These are phyloP conservation scores for Pythium phragmiticola DNA, from an alignment of 352 stramenopile species.

Conservation along the genomic window DNA sequence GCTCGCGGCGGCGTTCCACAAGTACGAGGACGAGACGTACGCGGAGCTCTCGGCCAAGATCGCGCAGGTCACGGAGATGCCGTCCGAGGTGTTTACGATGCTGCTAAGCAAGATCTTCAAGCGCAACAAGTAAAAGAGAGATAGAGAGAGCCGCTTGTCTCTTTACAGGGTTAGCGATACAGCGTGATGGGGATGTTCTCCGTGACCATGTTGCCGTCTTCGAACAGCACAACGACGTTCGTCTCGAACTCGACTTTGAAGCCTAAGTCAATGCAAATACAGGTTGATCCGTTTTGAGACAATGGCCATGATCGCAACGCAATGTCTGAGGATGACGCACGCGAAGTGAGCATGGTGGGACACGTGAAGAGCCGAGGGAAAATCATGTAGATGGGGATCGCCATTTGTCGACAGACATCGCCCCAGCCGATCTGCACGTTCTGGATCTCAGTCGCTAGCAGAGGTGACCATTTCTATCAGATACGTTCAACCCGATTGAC, in stretches of 20 bases:
- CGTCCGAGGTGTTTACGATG: slow-evolving; percentile 91
- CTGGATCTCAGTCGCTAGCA: slow-evolving; percentile 91
- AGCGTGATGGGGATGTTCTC: slow-evolving; percentile 89
- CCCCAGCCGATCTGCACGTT: slow-evolving; percentile 93
- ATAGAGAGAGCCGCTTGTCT: no score
- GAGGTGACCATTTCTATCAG: neutral
- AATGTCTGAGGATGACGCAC: slow-evolving; percentile 26
- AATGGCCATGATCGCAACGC: neutral
- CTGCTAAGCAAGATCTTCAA: slow-evolving; percentile 97
- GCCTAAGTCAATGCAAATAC: slow-evolving; percentile 24
- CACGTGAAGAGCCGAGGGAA: slow-evolving; percentile 92
- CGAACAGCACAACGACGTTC: slow-evolving; percentile 91
- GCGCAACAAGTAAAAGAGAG: slow-evolving; percentile 86
- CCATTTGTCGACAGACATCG: slow-evolving; percentile 85
- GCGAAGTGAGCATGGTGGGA: slow-evolving; percentile 83
- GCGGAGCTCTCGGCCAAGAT: slow-evolving; percentile 79
- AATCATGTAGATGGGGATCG: slow-evolving; percentile 95
- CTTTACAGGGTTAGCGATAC: slow-evolving; percentile 47
- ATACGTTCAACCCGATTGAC: neutral
- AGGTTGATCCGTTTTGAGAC: neutral
- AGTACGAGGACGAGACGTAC: slow-evolving; percentile 95
- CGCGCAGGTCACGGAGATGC: slow-evolving; percentile 80
- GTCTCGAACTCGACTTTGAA: slow-evolving; percentile 94
- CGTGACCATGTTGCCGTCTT: slow-evolving; percentile 90
- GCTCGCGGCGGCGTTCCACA: slow-evolving; percentile 83